Evolutionary conservation across 164 flowering plant species (phyloP), one percentile per base, ranked within the genome.

Genomic region (Umbellularia californica): DNA sequence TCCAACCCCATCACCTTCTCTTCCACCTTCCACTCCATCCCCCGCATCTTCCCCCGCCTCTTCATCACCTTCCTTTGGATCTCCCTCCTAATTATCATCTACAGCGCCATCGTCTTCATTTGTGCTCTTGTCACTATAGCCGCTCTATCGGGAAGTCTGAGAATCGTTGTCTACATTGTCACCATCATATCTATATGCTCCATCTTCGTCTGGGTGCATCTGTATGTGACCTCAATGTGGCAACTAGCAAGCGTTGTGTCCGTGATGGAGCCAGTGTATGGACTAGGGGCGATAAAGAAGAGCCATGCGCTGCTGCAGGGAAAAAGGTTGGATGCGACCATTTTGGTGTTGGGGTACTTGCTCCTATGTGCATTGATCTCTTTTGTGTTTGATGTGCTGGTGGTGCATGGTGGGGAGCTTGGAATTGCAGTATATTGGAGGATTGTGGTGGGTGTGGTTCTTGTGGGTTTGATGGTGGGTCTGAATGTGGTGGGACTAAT

Each of bases 1-100:
- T 28, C 73, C 73, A 55, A 55, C 19, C 55, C 23, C 30, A 70
- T 50, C 72, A 22, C 55, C 58, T 70, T 68, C 70, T 68, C 70
- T 35, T 10, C 35, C 17, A 35, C 30, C 20, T 35, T 68, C 23
- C 5, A 10, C n/a, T 52, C 52, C 24, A 3, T 70, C 72, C 62
- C 72, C 50, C 20, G 47, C 25, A 25, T 55, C 20, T 27, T 23
- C 65, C 7, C 28, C 2, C 35, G 35, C 19, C 70, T 68, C 70
- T 30, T 68, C 2, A 4, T 33, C 50, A 68, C 70, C n/a, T 68
- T 68, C 50, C 23, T 20, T 5, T 27, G 52, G 47, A 13, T 68
- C 35, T 10, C 50, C 50, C 35, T 68, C 70, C 2, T n/a, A 13
- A 50, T 13, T 22, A 12, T 20, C 9, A 15, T 20, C 47, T 30